These are phyloP conservation scores for Bipolaris cookei DNA, from an alignment of 2,329 filamentous ascomycete species.

Conservation along the genomic window DNA sequence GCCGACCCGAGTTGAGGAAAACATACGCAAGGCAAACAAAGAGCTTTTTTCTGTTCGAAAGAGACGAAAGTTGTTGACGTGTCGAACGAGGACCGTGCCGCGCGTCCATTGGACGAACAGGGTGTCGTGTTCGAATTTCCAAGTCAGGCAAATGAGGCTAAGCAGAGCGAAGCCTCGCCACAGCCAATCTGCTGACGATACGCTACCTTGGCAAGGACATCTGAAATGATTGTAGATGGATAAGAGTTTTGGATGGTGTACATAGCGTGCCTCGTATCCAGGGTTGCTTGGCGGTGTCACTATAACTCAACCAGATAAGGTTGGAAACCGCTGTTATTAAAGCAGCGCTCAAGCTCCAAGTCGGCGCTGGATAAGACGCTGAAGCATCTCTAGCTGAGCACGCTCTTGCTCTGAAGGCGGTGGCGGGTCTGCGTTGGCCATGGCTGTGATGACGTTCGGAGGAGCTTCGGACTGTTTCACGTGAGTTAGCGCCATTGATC, in stretches of 20 bases:
- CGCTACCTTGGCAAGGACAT: constrained; percentile 3
- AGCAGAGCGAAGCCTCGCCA: constrained; percentile 12
- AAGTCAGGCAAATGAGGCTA: constrained; percentile 8
- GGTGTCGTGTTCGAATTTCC: constrained; percentile 23
- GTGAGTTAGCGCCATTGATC: constrained; percentile 44
- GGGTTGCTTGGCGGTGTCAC: constrained; percentile 26
- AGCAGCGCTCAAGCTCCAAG: constrained; percentile 33
- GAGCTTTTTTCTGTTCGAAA: neutral
- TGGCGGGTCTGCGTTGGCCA: constrained; percentile 36
- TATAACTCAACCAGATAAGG: constrained; percentile 24
- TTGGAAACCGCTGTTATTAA: constrained; percentile 17
- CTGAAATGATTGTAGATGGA: constrained; percentile 5
- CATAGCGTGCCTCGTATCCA: constrained; percentile 22
- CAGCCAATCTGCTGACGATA: constrained; percentile 11
- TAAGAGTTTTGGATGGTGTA: constrained; percentile 13
- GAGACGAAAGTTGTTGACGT: constrained; percentile 11
- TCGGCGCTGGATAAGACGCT: constrained; percentile 42
- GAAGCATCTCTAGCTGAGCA: constrained; percentile 40
- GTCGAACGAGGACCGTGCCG: constrained; percentile 17
- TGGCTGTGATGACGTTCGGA: constrained; percentile 41
- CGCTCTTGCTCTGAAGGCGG: constrained; percentile 36
- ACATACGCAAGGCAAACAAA: neutral
- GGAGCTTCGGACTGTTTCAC: constrained; percentile 51
- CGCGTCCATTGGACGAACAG: constrained; percentile 22
- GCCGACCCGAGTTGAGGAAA: neutral